Evolutionary conservation across 75 land plant species (phyloP).

Genomic region (Adiantum capillusveneris): DNA sequence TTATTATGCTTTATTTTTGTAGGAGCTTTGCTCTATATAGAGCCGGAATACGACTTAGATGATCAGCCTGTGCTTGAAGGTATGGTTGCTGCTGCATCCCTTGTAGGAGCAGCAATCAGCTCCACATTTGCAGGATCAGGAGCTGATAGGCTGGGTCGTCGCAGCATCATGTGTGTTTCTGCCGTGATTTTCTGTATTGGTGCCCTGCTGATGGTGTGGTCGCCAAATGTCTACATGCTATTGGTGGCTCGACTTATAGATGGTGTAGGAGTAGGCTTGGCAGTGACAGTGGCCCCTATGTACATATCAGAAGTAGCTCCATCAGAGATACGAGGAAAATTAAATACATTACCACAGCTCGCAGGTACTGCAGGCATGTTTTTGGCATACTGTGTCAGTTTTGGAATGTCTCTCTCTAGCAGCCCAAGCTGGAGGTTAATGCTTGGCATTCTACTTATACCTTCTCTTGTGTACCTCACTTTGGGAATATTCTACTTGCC

Average conservation of each 20-base stretch:
- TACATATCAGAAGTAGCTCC: constrained; percentile 79
- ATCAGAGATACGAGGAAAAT: constrained; percentile 57
- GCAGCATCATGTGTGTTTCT: constrained; percentile 49
- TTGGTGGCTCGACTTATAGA: constrained; percentile 52
- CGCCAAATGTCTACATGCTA: constrained; percentile 63
- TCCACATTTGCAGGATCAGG: constrained; percentile 58
- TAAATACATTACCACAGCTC: constrained; percentile 82
- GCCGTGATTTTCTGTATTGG: constrained; percentile 50
- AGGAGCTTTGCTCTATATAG: constrained; percentile 71
- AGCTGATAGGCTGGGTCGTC: constrained; percentile 53
- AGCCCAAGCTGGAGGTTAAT: constrained; percentile 74
- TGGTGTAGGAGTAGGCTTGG: constrained; percentile 63
- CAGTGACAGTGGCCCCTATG: constrained; percentile 57
- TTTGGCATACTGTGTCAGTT: constrained; percentile 79
- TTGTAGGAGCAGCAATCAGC: constrained; percentile 57
- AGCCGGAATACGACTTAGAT: constrained; percentile 50
- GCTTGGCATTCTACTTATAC: constrained; percentile 68
- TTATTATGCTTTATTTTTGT: neutral
- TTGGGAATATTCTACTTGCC: constrained; percentile 64
- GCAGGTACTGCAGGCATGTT: constrained; percentile 76
- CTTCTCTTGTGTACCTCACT: constrained; percentile 46
- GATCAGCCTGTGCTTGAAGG: constrained; percentile 51
- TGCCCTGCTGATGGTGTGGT: constrained; percentile 61
- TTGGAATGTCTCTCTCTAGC: constrained; percentile 58
- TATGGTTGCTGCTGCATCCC: constrained; percentile 58